A percentile compares a stretch with the other conserved stretches of the same genome.
These are phyloP conservation scores for Austroboletus niveus DNA, from an alignment of 1,284 basidiomycete species.

Conservation along the genomic window DNA sequence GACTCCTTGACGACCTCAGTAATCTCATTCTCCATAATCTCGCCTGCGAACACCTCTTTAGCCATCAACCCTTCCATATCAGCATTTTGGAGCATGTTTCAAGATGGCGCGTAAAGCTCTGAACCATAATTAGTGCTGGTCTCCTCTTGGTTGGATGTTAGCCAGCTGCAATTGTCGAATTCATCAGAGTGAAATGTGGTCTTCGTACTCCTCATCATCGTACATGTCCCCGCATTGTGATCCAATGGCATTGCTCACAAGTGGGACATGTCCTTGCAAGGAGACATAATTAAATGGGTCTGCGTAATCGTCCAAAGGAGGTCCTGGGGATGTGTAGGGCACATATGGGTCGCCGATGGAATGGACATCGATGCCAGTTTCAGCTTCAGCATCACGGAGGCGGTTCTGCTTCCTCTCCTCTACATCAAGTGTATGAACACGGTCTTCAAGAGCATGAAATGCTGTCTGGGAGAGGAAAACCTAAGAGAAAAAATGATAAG, in stretches of 20 bases:
- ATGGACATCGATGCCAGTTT: conserved; percentile 68
- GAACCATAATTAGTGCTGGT: conserved; percentile 78
- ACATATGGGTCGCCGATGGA: conserved; percentile 78
- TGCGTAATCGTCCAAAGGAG: conserved; percentile 42
- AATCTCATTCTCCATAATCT: conserved; percentile 81
- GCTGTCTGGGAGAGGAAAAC: conserved; percentile 87
- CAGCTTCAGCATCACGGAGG: conserved; percentile 70
- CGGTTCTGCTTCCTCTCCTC: conserved; percentile 82
- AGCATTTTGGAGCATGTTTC: conserved; percentile 90
- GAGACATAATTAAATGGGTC: conserved; percentile 45
- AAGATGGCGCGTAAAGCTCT: conserved; percentile 88
- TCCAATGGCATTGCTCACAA: conserved; percentile 78
- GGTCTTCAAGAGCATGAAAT: conserved; percentile 91
- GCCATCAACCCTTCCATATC: conserved; percentile 73
- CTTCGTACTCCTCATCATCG: conserved; percentile 72
- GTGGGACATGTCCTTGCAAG: conserved; percentile 63
- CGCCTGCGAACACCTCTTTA: conserved; percentile 79
- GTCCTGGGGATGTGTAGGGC: conserved; percentile 57
- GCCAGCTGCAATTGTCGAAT: conserved; percentile 70
- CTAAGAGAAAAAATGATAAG: conserved; percentile 42
- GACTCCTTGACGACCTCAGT: conserved; percentile 84
- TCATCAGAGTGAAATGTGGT: conserved; percentile 77
- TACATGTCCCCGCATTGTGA: conserved; percentile 70
- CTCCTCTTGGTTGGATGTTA: conserved; percentile 76
- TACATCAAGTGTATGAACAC: conserved; percentile 76